phyloP scores from a whole-genome alignment of 2,329 filamentous ascomycete genomes.

The Harringtonia aguacate region DNA sequence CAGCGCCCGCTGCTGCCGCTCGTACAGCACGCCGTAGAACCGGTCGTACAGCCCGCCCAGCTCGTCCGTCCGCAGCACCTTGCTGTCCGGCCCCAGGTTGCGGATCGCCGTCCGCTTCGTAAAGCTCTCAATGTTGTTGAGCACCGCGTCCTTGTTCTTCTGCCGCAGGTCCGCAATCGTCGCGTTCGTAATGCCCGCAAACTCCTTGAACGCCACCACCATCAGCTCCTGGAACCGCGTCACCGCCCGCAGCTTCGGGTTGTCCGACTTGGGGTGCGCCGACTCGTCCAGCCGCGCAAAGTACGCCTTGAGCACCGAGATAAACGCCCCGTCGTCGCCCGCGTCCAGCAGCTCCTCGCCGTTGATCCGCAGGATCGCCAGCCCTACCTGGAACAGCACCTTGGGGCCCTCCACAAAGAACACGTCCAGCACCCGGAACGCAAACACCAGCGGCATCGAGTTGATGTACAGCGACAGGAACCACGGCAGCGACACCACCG shows the following conservation, averaged over 20 bases:
- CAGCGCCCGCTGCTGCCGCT: slow-evolving; percentile 73
- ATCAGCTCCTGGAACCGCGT: slow-evolving; percentile 96
- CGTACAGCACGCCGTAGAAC: slow-evolving; percentile 87
- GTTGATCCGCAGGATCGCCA: slow-evolving; percentile 95
- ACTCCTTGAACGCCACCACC: slow-evolving; percentile 98
- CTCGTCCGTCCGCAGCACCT: slow-evolving; percentile 75
- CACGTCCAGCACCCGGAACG: slow-evolving; percentile 90
- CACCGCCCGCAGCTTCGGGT: slow-evolving; percentile 84
- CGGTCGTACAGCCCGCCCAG: slow-evolving; percentile 85
- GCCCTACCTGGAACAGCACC: slow-evolving; percentile 89
- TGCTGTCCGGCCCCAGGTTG: slow-evolving; percentile 92
- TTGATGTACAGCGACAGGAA: slow-evolving; percentile 98
- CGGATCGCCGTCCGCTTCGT: slow-evolving; percentile 93
- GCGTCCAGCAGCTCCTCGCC: slow-evolving; percentile 92
- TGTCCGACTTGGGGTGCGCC: slow-evolving; percentile 90
- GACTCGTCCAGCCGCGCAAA: slow-evolving; percentile 91
- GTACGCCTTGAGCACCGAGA: slow-evolving; percentile 90
- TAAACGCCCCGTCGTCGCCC: slow-evolving; percentile 89
- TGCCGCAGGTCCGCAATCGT: slow-evolving; percentile 81
- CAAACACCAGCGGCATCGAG: slow-evolving; percentile 97
- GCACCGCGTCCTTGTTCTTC: slow-evolving; percentile 87
- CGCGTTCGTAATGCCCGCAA: slow-evolving; percentile 86
- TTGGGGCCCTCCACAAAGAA: slow-evolving; percentile 98
- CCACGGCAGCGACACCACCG: slow-evolving; percentile 94
- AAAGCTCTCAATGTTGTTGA: slow-evolving; percentile 95